Conservation (phyloP, 2,329 filamentous ascomycete genomes). For the Phyllosticta paracitricarpa region DNA sequence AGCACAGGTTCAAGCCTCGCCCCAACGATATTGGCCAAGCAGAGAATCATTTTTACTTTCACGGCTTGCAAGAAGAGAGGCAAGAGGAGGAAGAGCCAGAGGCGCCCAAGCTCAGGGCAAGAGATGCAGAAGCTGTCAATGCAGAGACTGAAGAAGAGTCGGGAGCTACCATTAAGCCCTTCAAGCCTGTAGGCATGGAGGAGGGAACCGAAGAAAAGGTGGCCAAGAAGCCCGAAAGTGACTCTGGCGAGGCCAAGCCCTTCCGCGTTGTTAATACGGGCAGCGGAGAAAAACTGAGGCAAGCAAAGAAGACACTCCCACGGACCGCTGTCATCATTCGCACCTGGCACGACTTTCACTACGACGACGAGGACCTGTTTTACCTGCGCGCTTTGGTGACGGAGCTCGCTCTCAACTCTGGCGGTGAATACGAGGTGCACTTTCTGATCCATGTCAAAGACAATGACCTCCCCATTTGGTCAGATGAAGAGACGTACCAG, state of each 20-base stretch:
- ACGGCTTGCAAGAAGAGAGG: conserved; percentile 27
- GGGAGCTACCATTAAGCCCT: neutral
- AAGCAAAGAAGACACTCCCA: conserved; percentile 31
- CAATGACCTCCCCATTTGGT: conserved; percentile 68
- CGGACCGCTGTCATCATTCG: conserved; percentile 73
- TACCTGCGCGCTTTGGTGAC: conserved; percentile 73
- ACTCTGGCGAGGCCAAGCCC: conserved; percentile 16
- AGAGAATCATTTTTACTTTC: conserved; percentile 28
- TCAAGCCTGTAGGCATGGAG: neutral
- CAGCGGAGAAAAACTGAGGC: conserved; percentile 6
- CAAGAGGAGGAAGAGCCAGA: conserved; percentile 16
- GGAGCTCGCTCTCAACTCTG: conserved; percentile 66
- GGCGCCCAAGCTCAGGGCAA: neutral
- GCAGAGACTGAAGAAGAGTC: neutral
- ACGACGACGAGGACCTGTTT: conserved; percentile 69
- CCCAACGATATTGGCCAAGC: conserved; percentile 17
- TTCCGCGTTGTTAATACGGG: conserved; percentile 1
- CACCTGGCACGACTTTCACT: conserved; percentile 71
- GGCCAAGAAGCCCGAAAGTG: conserved; percentile 11
- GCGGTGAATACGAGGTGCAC: conserved; percentile 73
- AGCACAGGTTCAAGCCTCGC: conserved; percentile 50
- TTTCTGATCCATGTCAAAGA: conserved; percentile 81
- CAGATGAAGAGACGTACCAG: conserved; percentile 64
- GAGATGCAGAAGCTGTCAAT: neutral
- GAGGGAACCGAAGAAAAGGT: neutral